Conservation (phyloP, 345 rosid species). For the Excoecaria agallocha region DNA sequence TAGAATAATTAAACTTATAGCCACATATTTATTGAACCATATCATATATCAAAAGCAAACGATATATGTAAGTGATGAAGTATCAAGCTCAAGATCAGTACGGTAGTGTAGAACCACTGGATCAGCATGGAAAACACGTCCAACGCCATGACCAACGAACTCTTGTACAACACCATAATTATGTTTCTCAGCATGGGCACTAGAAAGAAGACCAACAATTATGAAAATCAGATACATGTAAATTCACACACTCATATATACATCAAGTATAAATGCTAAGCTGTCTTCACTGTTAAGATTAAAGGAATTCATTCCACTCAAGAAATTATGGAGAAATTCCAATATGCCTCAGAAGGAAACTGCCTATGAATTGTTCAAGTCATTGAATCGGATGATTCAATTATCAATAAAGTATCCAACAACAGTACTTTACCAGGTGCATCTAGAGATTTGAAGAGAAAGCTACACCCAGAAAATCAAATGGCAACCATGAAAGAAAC, state of each 20-base stretch:
- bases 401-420: not conserved
- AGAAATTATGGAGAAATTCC: not conserved
- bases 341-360: not conserved
- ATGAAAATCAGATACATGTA: not conserved
- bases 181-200: slow-evolving; percentile 87
- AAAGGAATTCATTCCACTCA: not conserved
- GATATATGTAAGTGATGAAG: not conserved
- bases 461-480: not conserved
- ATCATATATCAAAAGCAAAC: slow-evolving; percentile 6
- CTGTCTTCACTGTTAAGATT: not conserved
- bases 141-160: slow-evolving; percentile 95
- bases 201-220: slow-evolving; percentile 23
- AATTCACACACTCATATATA: not conserved
- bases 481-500: not conserved
- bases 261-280: not conserved
- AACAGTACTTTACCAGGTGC: not conserved
- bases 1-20: not conserved
- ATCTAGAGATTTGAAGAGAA: not conserved
- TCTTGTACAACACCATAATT: slow-evolving; percentile 70
- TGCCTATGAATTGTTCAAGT: not conserved
- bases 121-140: slow-evolving; percentile 84
- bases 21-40: slow-evolving; percentile 6
- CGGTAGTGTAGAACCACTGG: slow-evolving; percentile 77
- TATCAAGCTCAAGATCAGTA: slow-evolving; percentile 33
- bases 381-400: slow-evolving; percentile 1